A percentile compares a stretch with the other conserved stretches of the same genome.
Conservation (phyloP, 768 basidiomycete species). For the Inosperma sp. region DNA sequence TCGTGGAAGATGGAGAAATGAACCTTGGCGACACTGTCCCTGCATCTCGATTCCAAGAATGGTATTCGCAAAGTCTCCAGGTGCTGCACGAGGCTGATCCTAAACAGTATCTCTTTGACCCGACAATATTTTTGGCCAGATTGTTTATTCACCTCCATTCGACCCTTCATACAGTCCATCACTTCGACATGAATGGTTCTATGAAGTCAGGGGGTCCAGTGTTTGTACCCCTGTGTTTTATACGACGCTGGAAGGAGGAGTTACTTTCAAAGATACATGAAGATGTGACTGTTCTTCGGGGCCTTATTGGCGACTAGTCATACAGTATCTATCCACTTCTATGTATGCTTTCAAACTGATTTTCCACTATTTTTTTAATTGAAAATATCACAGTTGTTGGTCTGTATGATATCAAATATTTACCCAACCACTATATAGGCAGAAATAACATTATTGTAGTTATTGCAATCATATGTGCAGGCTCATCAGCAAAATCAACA, state of each 20-base stretch:
- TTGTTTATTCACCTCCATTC: neutral
- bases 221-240: neutral
- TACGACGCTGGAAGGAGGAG: neutral
- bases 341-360: no score
- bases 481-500: no score
- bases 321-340: neutral
- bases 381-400: no score
- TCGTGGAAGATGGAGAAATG: neutral
- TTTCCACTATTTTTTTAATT: no score
- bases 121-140: neutral
- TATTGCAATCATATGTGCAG: no score
- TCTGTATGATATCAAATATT: no score
- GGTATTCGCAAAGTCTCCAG: neutral
- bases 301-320: neutral
- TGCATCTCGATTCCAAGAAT: neutral
- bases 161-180: neutral
- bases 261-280: neutral
- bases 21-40: neutral
- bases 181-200: neutral
- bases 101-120: neutral
- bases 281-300: neutral
- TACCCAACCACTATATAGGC: no score
- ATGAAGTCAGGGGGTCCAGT: neutral
- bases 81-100: neutral
- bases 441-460: no score